These are phyloP conservation scores for Paramecium octaurelia DNA, from an alignment of 73 alveolate genomes.

Conservation along the genomic window DNA sequence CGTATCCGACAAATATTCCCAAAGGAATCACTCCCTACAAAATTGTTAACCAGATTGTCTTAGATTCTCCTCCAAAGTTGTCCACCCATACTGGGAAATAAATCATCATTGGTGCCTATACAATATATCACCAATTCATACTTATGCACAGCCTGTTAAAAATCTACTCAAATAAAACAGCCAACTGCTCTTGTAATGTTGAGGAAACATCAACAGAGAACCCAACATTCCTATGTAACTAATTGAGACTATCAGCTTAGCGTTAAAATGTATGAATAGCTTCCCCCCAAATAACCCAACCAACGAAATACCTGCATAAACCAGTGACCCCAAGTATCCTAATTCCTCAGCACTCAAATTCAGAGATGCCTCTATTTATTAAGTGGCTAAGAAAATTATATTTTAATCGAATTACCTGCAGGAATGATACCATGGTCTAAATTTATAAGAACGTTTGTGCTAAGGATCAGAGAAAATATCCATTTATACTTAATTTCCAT, in stretches of 20 bases:
- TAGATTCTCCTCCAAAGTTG: slow-evolving; percentile 45
- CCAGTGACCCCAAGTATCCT: slow-evolving; percentile 86
- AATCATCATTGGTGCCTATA: slow-evolving; percentile 60
- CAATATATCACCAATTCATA: neutral
- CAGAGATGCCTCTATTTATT: slow-evolving; percentile 66
- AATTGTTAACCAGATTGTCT: slow-evolving; percentile 54
- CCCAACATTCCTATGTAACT: slow-evolving; percentile 52
- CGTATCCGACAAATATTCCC: slow-evolving; percentile 61
- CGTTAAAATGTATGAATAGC: slow-evolving; percentile 69
- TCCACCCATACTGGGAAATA: slow-evolving; percentile 84
- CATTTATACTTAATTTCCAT: slow-evolving; percentile 34
- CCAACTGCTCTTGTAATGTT: neutral
- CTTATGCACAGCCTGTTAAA: slow-evolving; percentile 29
- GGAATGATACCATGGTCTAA: slow-evolving; percentile 90
- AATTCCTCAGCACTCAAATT: slow-evolving; percentile 68
- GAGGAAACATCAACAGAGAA: neutral
- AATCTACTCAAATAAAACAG: neutral
- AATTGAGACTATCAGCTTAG: slow-evolving; percentile 72
- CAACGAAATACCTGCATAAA: slow-evolving; percentile 77
- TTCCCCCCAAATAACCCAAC: slow-evolving; percentile 80
- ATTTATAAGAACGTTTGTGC: slow-evolving; percentile 74
- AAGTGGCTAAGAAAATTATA: slow-evolving; percentile 41
- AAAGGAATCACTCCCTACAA: slow-evolving; percentile 58
- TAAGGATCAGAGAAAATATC: slow-evolving; percentile 32
- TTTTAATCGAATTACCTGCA: slow-evolving; percentile 63